A percentile compares a stretch with the other conserved stretches of the same genome.
Evolutionary conservation across 768 basidiomycete genomes (phyloP).

Genomic region (Suillus hirtellus): DNA sequence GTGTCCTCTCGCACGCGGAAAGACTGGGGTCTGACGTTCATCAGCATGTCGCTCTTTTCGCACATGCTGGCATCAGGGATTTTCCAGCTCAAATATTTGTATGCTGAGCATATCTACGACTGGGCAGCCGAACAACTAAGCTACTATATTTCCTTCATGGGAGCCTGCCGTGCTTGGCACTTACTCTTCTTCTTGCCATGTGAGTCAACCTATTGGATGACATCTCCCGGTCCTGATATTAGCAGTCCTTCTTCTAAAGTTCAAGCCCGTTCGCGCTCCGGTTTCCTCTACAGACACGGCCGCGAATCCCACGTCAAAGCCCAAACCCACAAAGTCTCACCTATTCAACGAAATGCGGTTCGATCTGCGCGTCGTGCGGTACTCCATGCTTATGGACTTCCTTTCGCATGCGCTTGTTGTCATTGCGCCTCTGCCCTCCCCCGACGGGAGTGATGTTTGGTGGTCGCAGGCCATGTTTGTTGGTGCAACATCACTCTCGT

Average conservation of each 20-base stretch:
- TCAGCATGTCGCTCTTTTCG: conserved; percentile 63
- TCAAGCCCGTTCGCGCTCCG: conserved; percentile 47
- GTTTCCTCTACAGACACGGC: conserved; percentile 10
- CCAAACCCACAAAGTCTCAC: conserved; percentile 48
- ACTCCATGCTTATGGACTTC: conserved; percentile 68
- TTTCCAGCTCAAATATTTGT: conserved; percentile 75
- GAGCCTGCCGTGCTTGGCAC: conserved; percentile 62
- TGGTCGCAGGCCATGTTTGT: conserved; percentile 50
- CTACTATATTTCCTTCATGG: conserved; percentile 73
- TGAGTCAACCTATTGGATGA: conserved; percentile 34
- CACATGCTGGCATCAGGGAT: conserved; percentile 70
- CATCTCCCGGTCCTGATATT: conserved; percentile 37
- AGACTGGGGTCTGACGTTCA: conserved; percentile 75
- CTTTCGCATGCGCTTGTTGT: conserved; percentile 64
- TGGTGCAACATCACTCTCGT: conserved; percentile 59
- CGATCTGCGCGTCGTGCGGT: conserved; percentile 64
- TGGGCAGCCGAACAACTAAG: conserved; percentile 73
- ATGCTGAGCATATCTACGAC: conserved; percentile 68
- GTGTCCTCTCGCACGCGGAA: conserved; percentile 55
- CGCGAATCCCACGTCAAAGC: conserved; percentile 26
- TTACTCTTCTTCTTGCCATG: conserved; percentile 69
- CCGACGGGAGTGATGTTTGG: conserved; percentile 17
- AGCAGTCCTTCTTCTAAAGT: conserved; percentile 58
- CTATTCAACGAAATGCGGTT: conserved; percentile 65
- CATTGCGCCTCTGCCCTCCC: conserved; percentile 48